Evolutionary conservation across 2,329 filamentous ascomycete genomes (phyloP).

Genomic region (Eurotiales sp.): DNA sequence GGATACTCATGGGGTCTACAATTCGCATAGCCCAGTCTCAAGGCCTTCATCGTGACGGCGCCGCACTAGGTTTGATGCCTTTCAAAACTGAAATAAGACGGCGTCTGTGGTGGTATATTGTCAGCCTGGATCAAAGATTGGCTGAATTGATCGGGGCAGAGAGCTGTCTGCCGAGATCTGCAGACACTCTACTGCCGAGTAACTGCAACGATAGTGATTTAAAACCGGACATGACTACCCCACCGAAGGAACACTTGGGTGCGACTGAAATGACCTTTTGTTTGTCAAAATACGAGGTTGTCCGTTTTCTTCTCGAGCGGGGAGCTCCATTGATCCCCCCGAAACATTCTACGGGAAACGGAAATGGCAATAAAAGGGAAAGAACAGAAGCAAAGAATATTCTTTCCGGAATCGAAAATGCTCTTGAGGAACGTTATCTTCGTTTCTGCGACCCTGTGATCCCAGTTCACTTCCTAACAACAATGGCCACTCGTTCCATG

Average conservation of each 20-base stretch:
- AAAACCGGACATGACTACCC: slow-evolving; percentile 44
- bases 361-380: background rate
- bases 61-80: slow-evolving; percentile 42
- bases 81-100: slow-evolving; percentile 52
- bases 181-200: slow-evolving; percentile 46
- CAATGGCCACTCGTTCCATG: slow-evolving; percentile 10
- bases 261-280: slow-evolving; percentile 53
- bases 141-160: slow-evolving; percentile 43
- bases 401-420: background rate
- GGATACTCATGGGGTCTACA: slow-evolving; percentile 2
- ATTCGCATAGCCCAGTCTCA: slow-evolving; percentile 5
- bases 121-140: slow-evolving; percentile 44
- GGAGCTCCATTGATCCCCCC: background rate
- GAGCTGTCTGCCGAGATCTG: slow-evolving; percentile 33
- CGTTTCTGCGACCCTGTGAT: slow-evolving; percentile 11
- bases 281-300: slow-evolving; percentile 46
- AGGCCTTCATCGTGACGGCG: slow-evolving; percentile 48
- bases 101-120: slow-evolving; percentile 50
- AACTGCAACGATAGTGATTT: slow-evolving; percentile 53
- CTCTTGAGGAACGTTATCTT: slow-evolving; percentile 7
- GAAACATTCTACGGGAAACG: background rate
- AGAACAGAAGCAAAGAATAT: background rate
- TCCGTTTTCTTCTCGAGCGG: background rate
- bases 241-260: slow-evolving; percentile 47
- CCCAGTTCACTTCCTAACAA: slow-evolving; percentile 13